Evolutionary conservation across 371 early-diverging fungal genomes (phyloP), one percentile per base, ranked within the genome.

Genomic region (Massospora cicadina): DNA sequence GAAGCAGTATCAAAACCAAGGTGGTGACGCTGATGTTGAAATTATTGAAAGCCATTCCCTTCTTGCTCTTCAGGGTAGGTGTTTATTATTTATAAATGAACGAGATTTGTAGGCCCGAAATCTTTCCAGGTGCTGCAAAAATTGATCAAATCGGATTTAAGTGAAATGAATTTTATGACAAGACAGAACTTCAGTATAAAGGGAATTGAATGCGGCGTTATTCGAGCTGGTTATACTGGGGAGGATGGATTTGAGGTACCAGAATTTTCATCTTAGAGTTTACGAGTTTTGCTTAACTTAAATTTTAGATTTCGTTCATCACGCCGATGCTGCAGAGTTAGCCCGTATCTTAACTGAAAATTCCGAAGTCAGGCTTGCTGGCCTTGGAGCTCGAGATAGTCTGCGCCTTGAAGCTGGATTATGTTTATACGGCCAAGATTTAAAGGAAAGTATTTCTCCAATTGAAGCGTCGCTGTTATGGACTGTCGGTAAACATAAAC

Each of bases 241-340:
- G 98, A 98, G 75, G 98, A 98, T 75, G 98, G 98, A n/a, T 96
- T 98, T 71, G 98, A 98, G 80, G 88, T 89, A 70, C 60, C 54
- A 66, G 62, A 23, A 32, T 32, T n/a, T 29, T 68, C 21, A 66
- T 28, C 27, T 56, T 21, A 66, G 7, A 32, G 23, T 26, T 32
- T 21, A 13, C 53, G 32, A 25, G 63, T 24, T 13, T 33, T 31
- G 21, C 25, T 63, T 23, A 28, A 21, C 1, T 25, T 29, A 26
- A 33, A 2, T n/a, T 2, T 24, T 65, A 87, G 87, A 87, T 95
- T 67, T 90, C 93, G 12, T 97, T 62, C 83, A 89, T 27, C 77
- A 83, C 2, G 70, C 73, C 54, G 81, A 88, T 32, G 83, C 82
- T 17, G 80, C 81, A 23, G 69, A 66, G 33, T 74, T 97, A 54